Evolutionary conservation across 441 rosid genomes (phyloP).

Genomic region (Jatropha multifida): DNA sequence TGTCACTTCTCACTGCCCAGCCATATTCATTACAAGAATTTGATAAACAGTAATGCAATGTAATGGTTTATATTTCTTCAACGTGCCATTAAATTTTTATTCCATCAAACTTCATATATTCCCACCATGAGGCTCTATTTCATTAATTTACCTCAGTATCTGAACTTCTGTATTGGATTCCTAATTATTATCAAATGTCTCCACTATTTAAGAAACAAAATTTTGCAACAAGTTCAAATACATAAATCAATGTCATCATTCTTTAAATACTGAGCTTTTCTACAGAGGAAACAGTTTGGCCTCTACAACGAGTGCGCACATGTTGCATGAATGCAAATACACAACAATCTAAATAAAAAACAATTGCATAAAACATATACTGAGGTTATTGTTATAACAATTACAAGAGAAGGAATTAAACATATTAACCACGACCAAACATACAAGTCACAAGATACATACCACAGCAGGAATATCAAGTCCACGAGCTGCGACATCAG

Average conservation of each 20-base stretch:
- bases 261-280: not conserved
- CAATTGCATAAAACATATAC: not conserved
- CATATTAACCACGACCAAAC: not conserved
- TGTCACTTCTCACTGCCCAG: no score
- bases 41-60: not conserved
- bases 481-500: conserved; percentile 99
- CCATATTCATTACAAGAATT: not conserved
- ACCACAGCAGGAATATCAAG: conserved; percentile 99
- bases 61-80: not conserved
- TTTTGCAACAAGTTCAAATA: not conserved
- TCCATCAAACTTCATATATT: not conserved
- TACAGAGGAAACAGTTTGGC: not conserved
- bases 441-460: conserved; percentile 19
- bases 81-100: not conserved
- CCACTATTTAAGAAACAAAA: not conserved
- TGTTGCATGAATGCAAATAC: not conserved
- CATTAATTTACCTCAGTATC: not conserved
- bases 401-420: not conserved
- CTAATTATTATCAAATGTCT: not conserved
- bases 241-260: not conserved
- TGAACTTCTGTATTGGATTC: not conserved
- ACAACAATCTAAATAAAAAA: not conserved
- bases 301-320: not conserved
- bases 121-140: not conserved
- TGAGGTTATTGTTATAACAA: not conserved